These are phyloP conservation scores for Diaporthe helianthi DNA, from an alignment of 2,329 filamentous ascomycete genomes.

Conservation along the genomic window DNA sequence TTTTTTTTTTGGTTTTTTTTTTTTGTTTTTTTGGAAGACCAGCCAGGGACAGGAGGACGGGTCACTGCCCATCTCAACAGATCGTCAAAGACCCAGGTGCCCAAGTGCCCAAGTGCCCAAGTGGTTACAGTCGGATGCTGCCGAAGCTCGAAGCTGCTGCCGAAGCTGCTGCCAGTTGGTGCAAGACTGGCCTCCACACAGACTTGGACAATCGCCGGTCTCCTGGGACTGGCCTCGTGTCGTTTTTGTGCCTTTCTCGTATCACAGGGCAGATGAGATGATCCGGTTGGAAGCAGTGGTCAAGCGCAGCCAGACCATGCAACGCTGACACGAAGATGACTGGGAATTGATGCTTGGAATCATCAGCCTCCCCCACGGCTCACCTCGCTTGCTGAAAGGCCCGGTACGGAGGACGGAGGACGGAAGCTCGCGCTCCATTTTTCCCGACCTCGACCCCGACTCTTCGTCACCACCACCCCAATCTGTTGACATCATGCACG, in stretches of 20 bases:
- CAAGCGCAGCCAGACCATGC: too few relatives aligned
- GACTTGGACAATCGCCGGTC: constrained; percentile 2
- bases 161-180: constrained; percentile 12
- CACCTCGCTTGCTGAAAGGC: neutral
- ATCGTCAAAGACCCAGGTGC: constrained; percentile 10
- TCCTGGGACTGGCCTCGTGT: neutral
- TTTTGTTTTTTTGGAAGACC: neutral
- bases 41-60: neutral
- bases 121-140: constrained; percentile 18
- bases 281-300: neutral
- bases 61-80: neutral
- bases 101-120: neutral
- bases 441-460: constrained; percentile 12
- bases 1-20: too few relatives aligned
- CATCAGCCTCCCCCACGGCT: too few relatives aligned
- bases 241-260: neutral
- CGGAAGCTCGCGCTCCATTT: constrained; percentile 24
- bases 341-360: neutral
- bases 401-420: neutral
- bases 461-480: neutral
- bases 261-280: neutral
- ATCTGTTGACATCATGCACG: neutral
- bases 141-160: constrained; percentile 8
- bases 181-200: constrained; percentile 21
- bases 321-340: neutral